Percentiles rank a stretch among this genome's conserved stretches.
Evolutionary conservation across 2,329 filamentous ascomycete species (phyloP).

Genomic region (Pseudogymnoascus sp.): DNA sequence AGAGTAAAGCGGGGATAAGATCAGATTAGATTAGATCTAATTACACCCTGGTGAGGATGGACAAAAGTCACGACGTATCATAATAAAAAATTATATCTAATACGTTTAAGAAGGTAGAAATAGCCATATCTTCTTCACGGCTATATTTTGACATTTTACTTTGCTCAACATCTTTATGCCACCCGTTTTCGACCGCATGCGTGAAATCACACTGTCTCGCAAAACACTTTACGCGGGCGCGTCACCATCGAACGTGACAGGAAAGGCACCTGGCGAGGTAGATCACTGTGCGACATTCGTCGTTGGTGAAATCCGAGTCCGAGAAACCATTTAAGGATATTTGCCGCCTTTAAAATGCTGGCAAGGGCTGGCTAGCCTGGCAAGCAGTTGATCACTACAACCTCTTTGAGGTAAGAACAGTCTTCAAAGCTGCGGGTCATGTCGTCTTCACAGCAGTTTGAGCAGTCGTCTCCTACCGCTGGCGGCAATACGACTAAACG

Average conservation of each 20-base stretch:
- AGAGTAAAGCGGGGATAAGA: neutral
- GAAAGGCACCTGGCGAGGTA: neutral
- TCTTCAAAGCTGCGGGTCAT: slow-evolving; percentile 18
- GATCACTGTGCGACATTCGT: neutral
- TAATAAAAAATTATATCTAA: neutral
- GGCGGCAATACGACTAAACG: slow-evolving; percentile 5
- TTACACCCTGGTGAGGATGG: neutral
- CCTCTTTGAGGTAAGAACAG: neutral
- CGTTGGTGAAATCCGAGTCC: neutral
- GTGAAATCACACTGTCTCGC: neutral
- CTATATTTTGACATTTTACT: neutral
- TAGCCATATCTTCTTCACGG: neutral
- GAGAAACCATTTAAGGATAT: neutral
- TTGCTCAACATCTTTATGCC: neutral
- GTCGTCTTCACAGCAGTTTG: slow-evolving; percentile 41
- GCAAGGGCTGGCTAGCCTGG: neutral
- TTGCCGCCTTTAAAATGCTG: neutral
- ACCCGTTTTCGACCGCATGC: neutral
- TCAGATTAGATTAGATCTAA: neutral
- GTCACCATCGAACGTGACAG: neutral
- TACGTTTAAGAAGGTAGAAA: neutral
- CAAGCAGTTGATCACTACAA: neutral
- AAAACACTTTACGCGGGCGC: neutral
- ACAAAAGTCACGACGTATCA: neutral
- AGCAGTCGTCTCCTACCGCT: slow-evolving; percentile 38